phyloP scores from a whole-genome alignment of 306 rosid species.

The Rubus parviflorus region DNA sequence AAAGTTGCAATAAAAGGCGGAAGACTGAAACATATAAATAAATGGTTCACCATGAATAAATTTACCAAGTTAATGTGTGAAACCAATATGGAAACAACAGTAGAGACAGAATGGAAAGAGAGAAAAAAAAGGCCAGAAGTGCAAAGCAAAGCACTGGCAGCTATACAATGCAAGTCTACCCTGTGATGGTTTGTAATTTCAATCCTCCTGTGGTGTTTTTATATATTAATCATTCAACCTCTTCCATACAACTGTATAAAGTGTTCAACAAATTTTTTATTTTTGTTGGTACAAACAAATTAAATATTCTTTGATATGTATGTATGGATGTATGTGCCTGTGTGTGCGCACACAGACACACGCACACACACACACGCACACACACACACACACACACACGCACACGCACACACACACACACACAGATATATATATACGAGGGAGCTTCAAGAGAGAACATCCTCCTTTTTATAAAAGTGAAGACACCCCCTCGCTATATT shows the following conservation, averaged over 20 bases:
- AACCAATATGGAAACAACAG: not conserved
- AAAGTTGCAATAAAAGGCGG: conserved; percentile 5
- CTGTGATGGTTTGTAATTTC: not conserved
- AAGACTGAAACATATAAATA: not conserved
- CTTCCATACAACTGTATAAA: not conserved
- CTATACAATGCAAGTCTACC: not conserved
- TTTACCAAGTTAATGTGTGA: not conserved
- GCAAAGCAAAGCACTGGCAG: not conserved
- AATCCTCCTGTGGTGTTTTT: not conserved
- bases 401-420: too few species aligned
- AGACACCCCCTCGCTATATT: not conserved
- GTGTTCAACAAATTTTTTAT: not conserved
- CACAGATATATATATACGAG: too few species aligned
- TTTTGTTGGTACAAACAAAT: not conserved
- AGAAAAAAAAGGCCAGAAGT: not conserved
- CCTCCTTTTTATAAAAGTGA: not conserved
- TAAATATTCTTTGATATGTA: not conserved
- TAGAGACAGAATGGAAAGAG: not conserved
- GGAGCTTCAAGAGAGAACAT: not conserved
- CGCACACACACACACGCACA: too few species aligned
- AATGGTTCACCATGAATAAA: not conserved
- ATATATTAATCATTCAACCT: not conserved
- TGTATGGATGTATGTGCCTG: not conserved
- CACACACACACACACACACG: too few species aligned
- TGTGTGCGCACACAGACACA: too few species aligned